phyloP scores from a whole-genome alignment of 108 stramenopile species.

The Skeletonema grethae region DNA sequence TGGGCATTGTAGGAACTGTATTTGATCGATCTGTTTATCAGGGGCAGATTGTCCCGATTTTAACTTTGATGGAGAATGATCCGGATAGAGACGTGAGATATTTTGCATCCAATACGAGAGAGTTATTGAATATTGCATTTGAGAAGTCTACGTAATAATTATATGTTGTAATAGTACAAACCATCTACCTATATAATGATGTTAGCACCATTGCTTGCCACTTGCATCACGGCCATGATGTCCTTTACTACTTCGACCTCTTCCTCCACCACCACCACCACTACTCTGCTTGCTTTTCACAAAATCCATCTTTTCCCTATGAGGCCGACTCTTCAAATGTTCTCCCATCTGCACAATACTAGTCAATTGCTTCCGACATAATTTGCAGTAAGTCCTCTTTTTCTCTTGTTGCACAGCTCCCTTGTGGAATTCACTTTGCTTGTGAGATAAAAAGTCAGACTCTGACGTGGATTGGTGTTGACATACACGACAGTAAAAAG shows the following conservation, averaged over 20 bases:
- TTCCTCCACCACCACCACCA: constrained; percentile 10
- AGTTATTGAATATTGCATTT: constrained; percentile 21
- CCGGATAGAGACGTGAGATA: constrained; percentile 92
- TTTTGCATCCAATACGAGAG: constrained; percentile 71
- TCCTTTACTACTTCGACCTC: constrained; percentile 7
- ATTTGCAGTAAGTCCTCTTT: constrained; percentile 79
- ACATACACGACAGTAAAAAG: constrained; percentile 92
- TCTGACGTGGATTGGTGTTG: constrained; percentile 60
- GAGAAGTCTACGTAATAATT: constrained; percentile 7
- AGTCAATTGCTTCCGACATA: constrained; percentile 90
- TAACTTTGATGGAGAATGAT: constrained; percentile 82
- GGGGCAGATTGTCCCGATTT: constrained; percentile 74
- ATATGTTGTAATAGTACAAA: neutral
- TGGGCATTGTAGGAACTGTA: constrained; percentile 73
- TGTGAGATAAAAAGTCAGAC: constrained; percentile 71
- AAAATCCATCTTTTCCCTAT: constrained; percentile 63
- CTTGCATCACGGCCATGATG: constrained; percentile 16
- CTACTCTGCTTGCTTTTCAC: constrained; percentile 50
- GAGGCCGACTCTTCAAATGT: constrained; percentile 80
- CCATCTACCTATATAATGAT: neutral
- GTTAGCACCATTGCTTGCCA: constrained; percentile 38
- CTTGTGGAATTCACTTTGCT: constrained; percentile 71
- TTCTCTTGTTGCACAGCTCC: constrained; percentile 72
- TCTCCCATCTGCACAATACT: constrained; percentile 87
- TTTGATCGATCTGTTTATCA: constrained; percentile 66